These are phyloP conservation scores for Laguncularia racemosa DNA, from an alignment of 345 rosid species.

Conservation along the genomic window DNA sequence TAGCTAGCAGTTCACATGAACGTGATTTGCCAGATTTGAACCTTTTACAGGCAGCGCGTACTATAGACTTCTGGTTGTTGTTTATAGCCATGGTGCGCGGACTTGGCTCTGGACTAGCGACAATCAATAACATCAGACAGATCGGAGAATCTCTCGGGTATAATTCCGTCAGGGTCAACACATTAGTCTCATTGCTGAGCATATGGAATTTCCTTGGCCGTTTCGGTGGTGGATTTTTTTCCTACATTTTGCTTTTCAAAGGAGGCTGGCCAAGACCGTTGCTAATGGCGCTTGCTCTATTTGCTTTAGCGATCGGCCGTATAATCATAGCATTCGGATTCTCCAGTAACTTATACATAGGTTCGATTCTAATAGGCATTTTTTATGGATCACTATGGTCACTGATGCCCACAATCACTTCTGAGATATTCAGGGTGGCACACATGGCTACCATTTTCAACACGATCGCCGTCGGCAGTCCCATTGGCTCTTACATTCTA, in stretches of 20 bases:
- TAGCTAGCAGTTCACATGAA: constrained; percentile 11
- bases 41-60: constrained; percentile 41
- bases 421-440: constrained; percentile 61
- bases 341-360: constrained; percentile 45
- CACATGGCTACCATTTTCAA: constrained; percentile 91
- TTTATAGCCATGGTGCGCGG: constrained; percentile 70
- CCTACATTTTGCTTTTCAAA: constrained; percentile 56
- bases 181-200: constrained; percentile 67
- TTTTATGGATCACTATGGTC: constrained; percentile 89
- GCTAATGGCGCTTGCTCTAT: constrained; percentile 61
- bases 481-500: constrained; percentile 75
- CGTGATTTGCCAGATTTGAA: constrained; percentile 28
- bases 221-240: constrained; percentile 70
- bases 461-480: constrained; percentile 74
- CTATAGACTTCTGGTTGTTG: constrained; percentile 55
- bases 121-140: constrained; percentile 71
- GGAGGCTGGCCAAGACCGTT: constrained; percentile 66
- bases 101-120: constrained; percentile 68
- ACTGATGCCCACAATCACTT: constrained; percentile 68
- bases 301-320: constrained; percentile 50
- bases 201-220: constrained; percentile 95
- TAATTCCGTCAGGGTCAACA: constrained; percentile 41
- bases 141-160: constrained; percentile 78
- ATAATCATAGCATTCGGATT: constrained; percentile 66
- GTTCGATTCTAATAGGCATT: constrained; percentile 65